Conservation (phyloP, 805 yeast genomes). For the Saccharomycopsis oosterbeekiorum region DNA sequence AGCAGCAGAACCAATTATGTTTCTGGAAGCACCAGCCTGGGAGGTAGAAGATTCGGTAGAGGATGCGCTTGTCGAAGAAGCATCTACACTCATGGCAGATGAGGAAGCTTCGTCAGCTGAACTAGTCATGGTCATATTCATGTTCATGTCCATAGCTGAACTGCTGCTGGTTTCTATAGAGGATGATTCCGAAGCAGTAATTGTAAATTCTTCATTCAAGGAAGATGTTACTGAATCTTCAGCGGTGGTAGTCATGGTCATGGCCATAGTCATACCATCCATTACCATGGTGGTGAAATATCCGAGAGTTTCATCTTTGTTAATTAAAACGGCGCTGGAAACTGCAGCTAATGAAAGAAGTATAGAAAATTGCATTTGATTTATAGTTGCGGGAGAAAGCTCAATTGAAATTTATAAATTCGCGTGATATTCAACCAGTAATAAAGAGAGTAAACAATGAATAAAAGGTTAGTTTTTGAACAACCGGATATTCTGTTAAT, state of each 20-base stretch:
- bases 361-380: background rate
- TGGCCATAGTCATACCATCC: constrained; percentile 1
- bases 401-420: too few species aligned
- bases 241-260: background rate
- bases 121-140: background rate
- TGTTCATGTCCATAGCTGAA: background rate
- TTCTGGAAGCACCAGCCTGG: background rate
- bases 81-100: background rate
- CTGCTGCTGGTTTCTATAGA: background rate
- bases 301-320: background rate
- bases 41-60: background rate
- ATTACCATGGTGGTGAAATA: background rate
- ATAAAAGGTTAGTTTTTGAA: too few species aligned
- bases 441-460: too few species aligned
- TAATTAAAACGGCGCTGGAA: background rate
- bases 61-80: background rate
- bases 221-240: background rate
- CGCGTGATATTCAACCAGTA: background rate
- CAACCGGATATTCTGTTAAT: too few species aligned
- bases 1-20: background rate
- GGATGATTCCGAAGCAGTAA: background rate
- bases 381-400: background rate
- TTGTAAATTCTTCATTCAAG: background rate
- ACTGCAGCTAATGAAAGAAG: background rate
- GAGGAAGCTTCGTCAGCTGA: background rate